phyloP scores from a whole-genome alignment of 2,329 filamentous ascomycete genomes.

The Emmonsia crescens region DNA sequence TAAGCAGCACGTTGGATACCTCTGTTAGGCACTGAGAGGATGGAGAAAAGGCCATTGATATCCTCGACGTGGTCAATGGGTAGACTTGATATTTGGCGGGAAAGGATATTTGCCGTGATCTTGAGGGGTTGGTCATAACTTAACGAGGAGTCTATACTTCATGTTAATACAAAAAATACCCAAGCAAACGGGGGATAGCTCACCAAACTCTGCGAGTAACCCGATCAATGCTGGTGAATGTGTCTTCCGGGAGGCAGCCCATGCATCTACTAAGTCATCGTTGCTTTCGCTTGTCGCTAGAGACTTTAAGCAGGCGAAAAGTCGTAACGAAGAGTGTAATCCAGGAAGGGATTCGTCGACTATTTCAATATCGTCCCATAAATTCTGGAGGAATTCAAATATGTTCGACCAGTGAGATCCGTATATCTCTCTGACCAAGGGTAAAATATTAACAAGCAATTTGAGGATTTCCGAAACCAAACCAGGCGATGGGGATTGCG shows the following conservation, averaged over 20 bases:
- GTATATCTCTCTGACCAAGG: constrained; percentile 69
- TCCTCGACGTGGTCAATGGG: constrained; percentile 52
- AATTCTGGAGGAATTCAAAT: constrained; percentile 46
- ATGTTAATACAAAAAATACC: constrained; percentile 4
- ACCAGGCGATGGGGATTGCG: constrained; percentile 39
- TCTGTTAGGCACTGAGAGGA: constrained; percentile 64
- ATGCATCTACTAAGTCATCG: constrained; percentile 71
- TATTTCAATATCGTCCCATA: constrained; percentile 44
- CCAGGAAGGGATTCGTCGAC: constrained; percentile 48
- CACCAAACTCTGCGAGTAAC: constrained; percentile 31
- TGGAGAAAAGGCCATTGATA: constrained; percentile 57
- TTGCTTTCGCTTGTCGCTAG: constrained; percentile 55
- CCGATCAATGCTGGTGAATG: constrained; percentile 48
- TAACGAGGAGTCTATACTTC: constrained; percentile 35
- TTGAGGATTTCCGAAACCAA: constrained; percentile 32
- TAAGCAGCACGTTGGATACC: constrained; percentile 73
- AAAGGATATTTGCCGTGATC: constrained; percentile 65
- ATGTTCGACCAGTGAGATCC: constrained; percentile 73
- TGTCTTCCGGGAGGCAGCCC: constrained; percentile 48
- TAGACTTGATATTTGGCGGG: constrained; percentile 56
- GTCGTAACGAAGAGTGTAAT: constrained; percentile 60
- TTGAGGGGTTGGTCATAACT: constrained; percentile 55
- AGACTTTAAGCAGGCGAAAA: constrained; percentile 53
- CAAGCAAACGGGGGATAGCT: constrained; percentile 9
- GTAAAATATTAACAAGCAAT: constrained; percentile 49